phyloP scores from a whole-genome alignment of 805 yeast species.

The Ogataea salicorniae region DNA sequence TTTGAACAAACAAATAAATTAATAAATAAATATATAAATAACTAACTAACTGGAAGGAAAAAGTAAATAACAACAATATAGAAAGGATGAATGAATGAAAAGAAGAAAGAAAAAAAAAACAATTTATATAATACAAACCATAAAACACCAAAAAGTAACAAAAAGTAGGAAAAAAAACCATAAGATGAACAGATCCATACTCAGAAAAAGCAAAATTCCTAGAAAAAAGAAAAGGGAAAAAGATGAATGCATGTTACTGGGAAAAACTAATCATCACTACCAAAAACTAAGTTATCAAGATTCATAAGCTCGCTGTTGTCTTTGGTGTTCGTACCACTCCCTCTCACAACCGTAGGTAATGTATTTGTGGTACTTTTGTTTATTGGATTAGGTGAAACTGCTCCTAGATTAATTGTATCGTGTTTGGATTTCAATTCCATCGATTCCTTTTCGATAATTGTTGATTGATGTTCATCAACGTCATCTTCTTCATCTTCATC shows the following conservation, averaged over 20 bases:
- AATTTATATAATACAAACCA: too few relatives aligned
- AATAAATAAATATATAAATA: background rate
- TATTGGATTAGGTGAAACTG: conserved; percentile 12
- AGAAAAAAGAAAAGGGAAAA: background rate
- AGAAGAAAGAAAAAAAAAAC: too few relatives aligned
- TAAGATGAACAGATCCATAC: too few relatives aligned
- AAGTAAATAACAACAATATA: too few relatives aligned
- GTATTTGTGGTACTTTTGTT: conserved; percentile 7
- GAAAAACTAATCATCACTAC: conserved; percentile 1
- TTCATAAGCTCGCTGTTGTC: conserved; percentile 5
- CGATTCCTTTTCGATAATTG: conserved; percentile 1
- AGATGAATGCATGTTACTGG: too few relatives aligned
- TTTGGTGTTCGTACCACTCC: background rate
- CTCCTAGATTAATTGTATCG: background rate
- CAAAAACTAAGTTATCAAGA: conserved; percentile 12
- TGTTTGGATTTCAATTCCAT: too few relatives aligned
- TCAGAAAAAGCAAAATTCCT: background rate
- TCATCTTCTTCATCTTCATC: conserved; percentile 16
- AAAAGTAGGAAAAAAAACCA: too few relatives aligned
- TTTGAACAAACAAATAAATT: background rate
- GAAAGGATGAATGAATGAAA: too few relatives aligned
- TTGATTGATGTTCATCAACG: conserved; percentile 7
- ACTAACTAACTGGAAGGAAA: too few relatives aligned
- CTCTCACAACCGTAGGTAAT: too few relatives aligned
- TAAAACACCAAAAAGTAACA: too few relatives aligned